These are phyloP conservation scores for Melampsora abietis-canadensis DNA, from an alignment of 1,284 basidiomycete genomes.

Conservation along the genomic window DNA sequence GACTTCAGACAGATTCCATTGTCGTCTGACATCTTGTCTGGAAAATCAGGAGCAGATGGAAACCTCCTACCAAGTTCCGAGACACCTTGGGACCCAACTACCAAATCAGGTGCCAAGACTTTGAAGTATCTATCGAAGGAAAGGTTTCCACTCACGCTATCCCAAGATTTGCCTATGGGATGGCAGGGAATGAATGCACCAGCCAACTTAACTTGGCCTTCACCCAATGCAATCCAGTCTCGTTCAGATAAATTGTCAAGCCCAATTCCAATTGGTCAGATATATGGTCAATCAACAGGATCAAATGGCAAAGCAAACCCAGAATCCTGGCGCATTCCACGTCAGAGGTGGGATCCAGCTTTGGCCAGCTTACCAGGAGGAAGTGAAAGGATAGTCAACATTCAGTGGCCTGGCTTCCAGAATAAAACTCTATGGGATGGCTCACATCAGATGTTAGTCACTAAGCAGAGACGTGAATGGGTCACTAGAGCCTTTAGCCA, in stretches of 20 bases:
- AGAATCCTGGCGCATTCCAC: not conserved
- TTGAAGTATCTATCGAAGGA: conserved; percentile 17
- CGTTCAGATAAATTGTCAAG: conserved; percentile 15
- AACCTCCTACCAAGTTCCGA: conserved; percentile 11
- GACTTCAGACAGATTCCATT: conserved; percentile 2
- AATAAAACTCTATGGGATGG: conserved; percentile 24
- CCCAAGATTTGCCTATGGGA: conserved; percentile 18
- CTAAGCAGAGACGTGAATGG: conserved; percentile 28
- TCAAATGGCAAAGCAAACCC: not conserved
- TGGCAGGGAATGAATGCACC: conserved; percentile 30
- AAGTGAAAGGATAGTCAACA: not conserved
- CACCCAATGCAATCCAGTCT: conserved; percentile 11
- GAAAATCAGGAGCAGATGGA: not conserved
- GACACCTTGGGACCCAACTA: conserved; percentile 37
- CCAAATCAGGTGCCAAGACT: conserved; percentile 13
- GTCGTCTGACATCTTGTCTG: conserved; percentile 10
- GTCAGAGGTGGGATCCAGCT: conserved; percentile 3
- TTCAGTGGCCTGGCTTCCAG: conserved; percentile 29
- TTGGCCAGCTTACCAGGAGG: conserved; percentile 1
- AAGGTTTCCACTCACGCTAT: conserved; percentile 22
- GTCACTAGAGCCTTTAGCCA: conserved; percentile 38
- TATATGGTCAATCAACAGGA: conserved; percentile 14
- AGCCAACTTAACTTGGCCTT: conserved; percentile 23
- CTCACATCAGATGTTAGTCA: not conserved
- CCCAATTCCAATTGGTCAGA: conserved; percentile 21